Evolutionary conservation across 495 filamentous ascomycete genomes (phyloP).

Genomic region (Geoglossum glabrum): DNA sequence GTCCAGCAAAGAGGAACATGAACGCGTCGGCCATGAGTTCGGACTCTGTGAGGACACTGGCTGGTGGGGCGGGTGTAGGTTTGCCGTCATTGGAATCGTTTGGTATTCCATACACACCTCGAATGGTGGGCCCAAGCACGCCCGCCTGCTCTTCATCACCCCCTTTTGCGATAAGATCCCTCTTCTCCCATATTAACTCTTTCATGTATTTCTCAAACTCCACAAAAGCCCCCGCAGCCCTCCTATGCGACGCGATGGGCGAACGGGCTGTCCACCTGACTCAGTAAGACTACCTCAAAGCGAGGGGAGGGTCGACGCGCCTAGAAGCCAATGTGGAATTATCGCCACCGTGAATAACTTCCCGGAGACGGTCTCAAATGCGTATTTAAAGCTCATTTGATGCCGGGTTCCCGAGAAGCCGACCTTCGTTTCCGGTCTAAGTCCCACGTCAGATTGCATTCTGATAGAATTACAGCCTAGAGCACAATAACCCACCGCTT

Average conservation of each 20-base stretch:
- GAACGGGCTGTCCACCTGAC: constrained; percentile 16
- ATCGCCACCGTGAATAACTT: background rate
- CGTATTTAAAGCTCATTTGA: background rate
- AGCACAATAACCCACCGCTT: constrained; percentile 35
- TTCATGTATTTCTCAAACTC: constrained; percentile 47
- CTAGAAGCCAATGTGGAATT: background rate
- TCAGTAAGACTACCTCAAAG: background rate
- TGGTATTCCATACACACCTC: background rate
- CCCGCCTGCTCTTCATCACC: constrained; percentile 23
- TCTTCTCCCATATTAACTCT: constrained; percentile 36
- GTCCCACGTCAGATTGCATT: constrained; percentile 11
- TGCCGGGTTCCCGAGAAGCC: background rate
- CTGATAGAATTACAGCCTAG: too few relatives aligned
- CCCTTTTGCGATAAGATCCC: constrained; percentile 28
- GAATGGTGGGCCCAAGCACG: constrained; percentile 28
- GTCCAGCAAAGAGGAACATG: constrained; percentile 51
- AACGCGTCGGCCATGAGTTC: constrained; percentile 54
- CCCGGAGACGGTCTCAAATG: background rate
- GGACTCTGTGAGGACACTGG: constrained; percentile 23
- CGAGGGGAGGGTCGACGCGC: background rate
- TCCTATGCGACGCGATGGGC: constrained; percentile 28
- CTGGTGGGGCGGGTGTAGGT: background rate
- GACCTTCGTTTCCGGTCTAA: background rate
- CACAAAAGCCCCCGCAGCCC: constrained; percentile 27
- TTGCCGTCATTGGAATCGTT: constrained; percentile 2